These are phyloP conservation scores for Volvariella surrecta DNA, from an alignment of 1,284 basidiomycete genomes.

Conservation along the genomic window DNA sequence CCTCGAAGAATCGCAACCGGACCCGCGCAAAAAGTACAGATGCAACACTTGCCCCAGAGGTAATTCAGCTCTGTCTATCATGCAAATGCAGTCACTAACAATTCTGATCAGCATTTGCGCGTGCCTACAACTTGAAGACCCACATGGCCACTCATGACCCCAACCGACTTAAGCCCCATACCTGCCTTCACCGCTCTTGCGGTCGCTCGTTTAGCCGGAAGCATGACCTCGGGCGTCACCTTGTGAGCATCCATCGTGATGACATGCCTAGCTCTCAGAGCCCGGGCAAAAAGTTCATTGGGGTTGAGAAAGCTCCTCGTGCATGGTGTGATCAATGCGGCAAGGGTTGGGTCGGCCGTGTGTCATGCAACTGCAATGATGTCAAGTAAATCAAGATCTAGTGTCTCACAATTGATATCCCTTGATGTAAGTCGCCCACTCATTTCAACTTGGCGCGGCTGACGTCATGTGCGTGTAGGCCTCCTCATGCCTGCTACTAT, in stretches of 20 bases:
- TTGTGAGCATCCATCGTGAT: conserved; percentile 78
- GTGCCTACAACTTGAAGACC: conserved; percentile 88
- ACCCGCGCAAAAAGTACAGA: conserved; percentile 69
- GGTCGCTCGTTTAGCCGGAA: conserved; percentile 85
- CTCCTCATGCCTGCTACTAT: conserved; percentile 19
- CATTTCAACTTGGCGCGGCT: too few species aligned
- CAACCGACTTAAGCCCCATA: conserved; percentile 76
- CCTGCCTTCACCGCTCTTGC: conserved; percentile 74
- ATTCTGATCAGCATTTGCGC: conserved; percentile 58
- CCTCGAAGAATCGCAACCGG: conserved; percentile 39
- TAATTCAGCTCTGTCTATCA: conserved; percentile 21
- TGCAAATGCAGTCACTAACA: conserved; percentile 2
- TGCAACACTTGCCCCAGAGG: conserved; percentile 66
- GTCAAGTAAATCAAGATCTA: conserved; percentile 40
- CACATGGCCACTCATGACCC: conserved; percentile 88
- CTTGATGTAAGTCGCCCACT: too few species aligned
- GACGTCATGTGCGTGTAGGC: background rate
- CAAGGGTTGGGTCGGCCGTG: conserved; percentile 54
- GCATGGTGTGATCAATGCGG: conserved; percentile 72
- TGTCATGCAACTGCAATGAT: conserved; percentile 56
- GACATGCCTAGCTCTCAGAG: conserved; percentile 36
- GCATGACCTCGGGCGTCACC: conserved; percentile 81
- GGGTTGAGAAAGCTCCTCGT: conserved; percentile 52
- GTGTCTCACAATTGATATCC: too few species aligned
- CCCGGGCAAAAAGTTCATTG: conserved; percentile 39